These are phyloP conservation scores for Senecio squalidus DNA, from an alignment of 140 eudicot species.

Conservation along the genomic window DNA sequence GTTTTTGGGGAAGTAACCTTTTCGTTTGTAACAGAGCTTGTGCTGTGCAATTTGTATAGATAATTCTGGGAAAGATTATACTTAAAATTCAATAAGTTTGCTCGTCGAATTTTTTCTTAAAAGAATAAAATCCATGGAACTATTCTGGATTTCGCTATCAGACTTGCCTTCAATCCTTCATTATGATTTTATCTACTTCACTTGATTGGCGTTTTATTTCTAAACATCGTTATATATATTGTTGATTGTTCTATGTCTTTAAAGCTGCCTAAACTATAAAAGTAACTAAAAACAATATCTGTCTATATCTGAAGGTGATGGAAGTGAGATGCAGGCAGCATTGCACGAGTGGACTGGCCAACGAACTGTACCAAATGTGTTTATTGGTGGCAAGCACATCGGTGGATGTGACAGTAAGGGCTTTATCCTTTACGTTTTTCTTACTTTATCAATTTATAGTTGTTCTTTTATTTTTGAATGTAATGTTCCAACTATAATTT, in stretches of 20 bases:
- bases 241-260: not conserved
- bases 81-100: not conserved
- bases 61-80: not conserved
- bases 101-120: not conserved
- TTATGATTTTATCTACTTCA: not conserved
- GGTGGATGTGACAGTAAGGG: slow-evolving; percentile 91
- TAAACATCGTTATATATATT: not conserved
- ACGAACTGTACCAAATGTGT: slow-evolving; percentile 85
- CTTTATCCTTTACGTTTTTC: not conserved
- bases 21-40: not conserved
- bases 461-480: not conserved
- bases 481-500: not conserved
- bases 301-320: slow-evolving; percentile 52
- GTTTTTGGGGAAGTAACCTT: too few relatives aligned
- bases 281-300: not conserved
- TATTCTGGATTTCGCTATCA: not conserved
- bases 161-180: not conserved
- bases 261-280: not conserved
- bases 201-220: not conserved
- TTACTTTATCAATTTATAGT: not conserved
- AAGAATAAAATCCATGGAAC: not conserved
- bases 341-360: slow-evolving; percentile 64
- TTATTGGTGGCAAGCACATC: slow-evolving; percentile 82
- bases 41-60: not conserved
- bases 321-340: slow-evolving; percentile 78